phyloP scores from a whole-genome alignment of 2,329 filamentous ascomycete genomes.

The Ophiosphaerella korrae region DNA sequence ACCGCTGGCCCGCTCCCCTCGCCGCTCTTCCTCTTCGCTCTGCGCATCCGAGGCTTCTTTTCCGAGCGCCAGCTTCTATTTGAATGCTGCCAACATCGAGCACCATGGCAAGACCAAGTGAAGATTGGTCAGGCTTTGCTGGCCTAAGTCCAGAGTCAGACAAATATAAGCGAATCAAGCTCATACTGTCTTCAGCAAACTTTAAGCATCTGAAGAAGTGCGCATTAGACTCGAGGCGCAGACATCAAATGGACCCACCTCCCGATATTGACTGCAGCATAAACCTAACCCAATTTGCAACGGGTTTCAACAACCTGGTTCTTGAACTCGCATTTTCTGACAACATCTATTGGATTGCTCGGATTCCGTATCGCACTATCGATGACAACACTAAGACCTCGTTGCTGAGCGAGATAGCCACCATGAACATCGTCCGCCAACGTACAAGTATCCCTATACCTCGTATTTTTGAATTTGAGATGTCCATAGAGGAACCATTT shows the following conservation, averaged over 20 bases:
- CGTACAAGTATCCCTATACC: constrained; percentile 18
- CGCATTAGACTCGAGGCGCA: constrained; percentile 11
- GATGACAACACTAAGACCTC: constrained; percentile 15
- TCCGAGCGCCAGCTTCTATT: constrained; percentile 15
- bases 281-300: constrained; percentile 37
- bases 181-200: constrained; percentile 15
- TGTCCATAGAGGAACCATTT: constrained; percentile 14
- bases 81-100: constrained; percentile 15
- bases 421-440: constrained; percentile 18
- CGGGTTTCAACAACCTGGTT: constrained; percentile 39
- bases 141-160: constrained; percentile 9
- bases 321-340: constrained; percentile 18
- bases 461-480: constrained; percentile 18
- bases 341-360: constrained; percentile 17
- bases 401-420: constrained; percentile 18
- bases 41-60: constrained; percentile 12
- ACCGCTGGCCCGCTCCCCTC: constrained; percentile 15
- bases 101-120: constrained; percentile 19
- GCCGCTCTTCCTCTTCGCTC: constrained; percentile 14
- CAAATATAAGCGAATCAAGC: constrained; percentile 18
- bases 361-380: constrained; percentile 17
- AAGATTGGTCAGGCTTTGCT: constrained; percentile 17
- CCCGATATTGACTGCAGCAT: constrained; percentile 40
- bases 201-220: constrained; percentile 15
- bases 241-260: constrained; percentile 1